These are phyloP conservation scores for Tilletia caries DNA, from an alignment of 1,284 basidiomycete genomes.

Conservation along the genomic window DNA sequence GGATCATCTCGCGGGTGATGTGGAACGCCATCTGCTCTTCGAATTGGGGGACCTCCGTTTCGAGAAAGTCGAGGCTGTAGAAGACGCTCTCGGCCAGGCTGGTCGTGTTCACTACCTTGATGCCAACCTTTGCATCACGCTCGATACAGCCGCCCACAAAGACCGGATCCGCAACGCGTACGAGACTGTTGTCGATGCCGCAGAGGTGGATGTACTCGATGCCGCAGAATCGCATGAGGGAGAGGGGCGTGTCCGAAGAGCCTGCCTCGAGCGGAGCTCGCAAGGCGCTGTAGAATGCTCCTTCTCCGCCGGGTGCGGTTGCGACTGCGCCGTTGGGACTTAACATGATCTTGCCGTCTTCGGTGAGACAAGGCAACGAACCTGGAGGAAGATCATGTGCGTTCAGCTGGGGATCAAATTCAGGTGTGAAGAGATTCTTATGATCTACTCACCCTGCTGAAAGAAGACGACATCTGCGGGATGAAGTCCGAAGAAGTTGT, in stretches of 20 bases:
- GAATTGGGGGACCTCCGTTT: conserved; percentile 69
- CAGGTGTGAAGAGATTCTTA: conserved; percentile 30
- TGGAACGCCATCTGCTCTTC: conserved; percentile 91
- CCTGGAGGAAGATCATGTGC: conserved; percentile 59
- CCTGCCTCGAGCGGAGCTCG: conserved; percentile 69
- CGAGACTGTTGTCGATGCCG: conserved; percentile 98
- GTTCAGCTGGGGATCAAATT: not conserved
- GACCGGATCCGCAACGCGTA: conserved; percentile 91
- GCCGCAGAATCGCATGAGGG: conserved; percentile 73
- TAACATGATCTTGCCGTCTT: conserved; percentile 90
- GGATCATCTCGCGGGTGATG: conserved; percentile 96
- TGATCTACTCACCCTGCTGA: conserved; percentile 73
- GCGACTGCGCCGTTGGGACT: conserved; percentile 74
- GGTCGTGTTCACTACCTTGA: conserved; percentile 92
- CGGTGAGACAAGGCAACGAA: conserved; percentile 87
- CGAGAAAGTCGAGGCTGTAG: conserved; percentile 84
- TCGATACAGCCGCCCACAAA: conserved; percentile 90
- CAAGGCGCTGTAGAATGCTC: conserved; percentile 90
- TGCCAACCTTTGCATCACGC: conserved; percentile 80
- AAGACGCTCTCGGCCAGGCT: conserved; percentile 88
- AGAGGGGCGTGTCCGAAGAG: conserved; percentile 70
- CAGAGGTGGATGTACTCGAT: conserved; percentile 90
- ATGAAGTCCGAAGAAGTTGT: conserved; percentile 80
- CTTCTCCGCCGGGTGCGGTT: conserved; percentile 95
- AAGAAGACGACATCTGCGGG: conserved; percentile 83